A percentile compares a stretch with the other conserved stretches of the same genome.
phyloP scores from a whole-genome alignment of 345 rosid species.

The Acer yangbiense region DNA sequence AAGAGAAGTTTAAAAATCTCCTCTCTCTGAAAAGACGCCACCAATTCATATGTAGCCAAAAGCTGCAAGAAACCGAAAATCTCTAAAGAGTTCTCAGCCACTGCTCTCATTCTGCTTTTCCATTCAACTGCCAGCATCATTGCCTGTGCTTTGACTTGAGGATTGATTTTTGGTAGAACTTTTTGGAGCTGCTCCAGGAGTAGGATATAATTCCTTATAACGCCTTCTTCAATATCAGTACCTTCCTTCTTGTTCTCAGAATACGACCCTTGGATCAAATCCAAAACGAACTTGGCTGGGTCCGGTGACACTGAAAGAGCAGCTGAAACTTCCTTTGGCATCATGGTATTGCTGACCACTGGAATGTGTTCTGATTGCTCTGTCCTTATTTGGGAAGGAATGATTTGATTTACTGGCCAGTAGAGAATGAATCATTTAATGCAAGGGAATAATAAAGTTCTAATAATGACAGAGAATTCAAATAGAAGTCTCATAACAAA shows the following conservation, averaged over 20 bases:
- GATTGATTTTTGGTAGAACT: slow-evolving; percentile 24
- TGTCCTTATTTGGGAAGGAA: slow-evolving; percentile 6
- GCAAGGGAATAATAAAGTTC: neutral
- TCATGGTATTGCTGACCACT: neutral
- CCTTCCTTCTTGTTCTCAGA: slow-evolving; percentile 12
- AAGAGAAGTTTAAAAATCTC: slow-evolving; percentile 35
- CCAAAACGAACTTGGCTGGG: slow-evolving; percentile 41
- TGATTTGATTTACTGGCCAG: slow-evolving; percentile 1
- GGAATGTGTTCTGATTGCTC: slow-evolving; percentile 12
- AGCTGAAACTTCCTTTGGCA: slow-evolving; percentile 20
- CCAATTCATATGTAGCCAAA: slow-evolving; percentile 42
- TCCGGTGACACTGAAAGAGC: slow-evolving; percentile 30
- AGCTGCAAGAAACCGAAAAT: slow-evolving; percentile 43
- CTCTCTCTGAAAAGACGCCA: slow-evolving; percentile 29
- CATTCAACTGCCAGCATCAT: slow-evolving; percentile 34
- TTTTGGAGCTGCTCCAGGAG: slow-evolving; percentile 37
- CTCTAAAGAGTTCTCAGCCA: slow-evolving; percentile 26
- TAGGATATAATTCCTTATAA: slow-evolving; percentile 17
- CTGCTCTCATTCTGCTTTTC: slow-evolving; percentile 33
- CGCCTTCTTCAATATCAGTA: slow-evolving; percentile 22
- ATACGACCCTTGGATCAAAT: slow-evolving; percentile 27
- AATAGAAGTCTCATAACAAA: neutral
- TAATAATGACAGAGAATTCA: neutral
- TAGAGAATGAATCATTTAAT: neutral
- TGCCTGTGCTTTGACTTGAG: slow-evolving; percentile 31